Evolutionary conservation across 1,284 basidiomycete genomes (phyloP).

Genomic region (Ceratobasidium sp.): DNA sequence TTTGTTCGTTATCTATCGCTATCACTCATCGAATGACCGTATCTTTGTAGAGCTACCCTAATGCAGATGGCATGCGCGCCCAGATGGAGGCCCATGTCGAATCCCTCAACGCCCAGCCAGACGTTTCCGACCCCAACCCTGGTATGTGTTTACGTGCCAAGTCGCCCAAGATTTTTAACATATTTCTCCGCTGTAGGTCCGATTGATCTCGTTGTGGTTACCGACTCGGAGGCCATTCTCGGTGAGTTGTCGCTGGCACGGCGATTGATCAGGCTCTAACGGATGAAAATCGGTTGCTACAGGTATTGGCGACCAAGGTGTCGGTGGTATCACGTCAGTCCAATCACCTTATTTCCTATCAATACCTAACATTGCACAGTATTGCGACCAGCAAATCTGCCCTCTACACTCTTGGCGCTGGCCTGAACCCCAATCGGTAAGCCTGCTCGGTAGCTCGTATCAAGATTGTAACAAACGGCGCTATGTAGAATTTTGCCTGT

Average conservation of each 20-base stretch:
- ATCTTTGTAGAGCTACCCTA: conserved; percentile 60
- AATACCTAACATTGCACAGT: conserved; percentile 4
- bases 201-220: conserved; percentile 78
- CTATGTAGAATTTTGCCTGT: conserved; percentile 70
- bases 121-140: conserved; percentile 37
- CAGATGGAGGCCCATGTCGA: conserved; percentile 50
- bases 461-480: conserved; percentile 50
- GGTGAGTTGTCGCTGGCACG: conserved; percentile 47
- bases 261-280: conserved; percentile 42
- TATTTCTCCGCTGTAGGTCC: conserved; percentile 51
- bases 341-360: background rate
- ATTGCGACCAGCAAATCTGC: conserved; percentile 40
- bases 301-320: conserved; percentile 62
- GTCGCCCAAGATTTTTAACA: conserved; percentile 50
- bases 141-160: conserved; percentile 47
- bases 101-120: conserved; percentile 45
- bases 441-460: conserved; percentile 1
- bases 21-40: conserved; percentile 51
- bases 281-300: conserved; percentile 16
- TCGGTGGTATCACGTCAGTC: conserved; percentile 57
- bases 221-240: conserved; percentile 83
- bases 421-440: conserved; percentile 40
- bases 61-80: conserved; percentile 55
- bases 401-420: conserved; percentile 40
- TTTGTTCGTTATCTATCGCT: background rate